Evolutionary conservation across 2,329 filamentous ascomycete species (phyloP), one percentile per base, ranked within the genome.

Genomic region (Macrophomina pseudophaseolina): DNA sequence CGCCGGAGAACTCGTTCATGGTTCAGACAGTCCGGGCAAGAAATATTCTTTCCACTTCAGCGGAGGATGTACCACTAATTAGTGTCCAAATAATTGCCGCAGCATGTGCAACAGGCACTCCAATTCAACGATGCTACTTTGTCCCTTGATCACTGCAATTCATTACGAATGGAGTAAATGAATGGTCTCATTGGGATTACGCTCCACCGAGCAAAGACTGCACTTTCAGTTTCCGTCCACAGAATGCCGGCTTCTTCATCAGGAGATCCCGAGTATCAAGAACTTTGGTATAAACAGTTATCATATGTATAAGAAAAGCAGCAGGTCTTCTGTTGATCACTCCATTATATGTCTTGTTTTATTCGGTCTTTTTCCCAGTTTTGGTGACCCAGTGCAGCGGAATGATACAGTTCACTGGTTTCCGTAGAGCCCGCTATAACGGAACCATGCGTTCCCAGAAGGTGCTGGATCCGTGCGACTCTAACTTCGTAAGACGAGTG

Each of bases 31-130:
- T 3, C 12, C 42, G 23, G 30, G 44, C 44, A 49, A 49, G n/a
- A 49, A 62, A 12, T 62, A 62, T 44, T 35, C 58, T 38, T 62
- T 62, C 18, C 42, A 62, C 32, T 14, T 62, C 6, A 49, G 58
- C 9, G 58, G 58, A 6, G 18, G 44, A 14, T 62, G 58, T 32
- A 62, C 58, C 32, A 38, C 44, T 18, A 62, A 62, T 32, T 62
- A 49, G 30, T 12, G 7, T 38, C 35, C 7, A 12, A 12, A 12
- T 8, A 8, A 38, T 38, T 38, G 35, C 35, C 7, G 11, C 35
- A 38, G 35, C 11, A 38, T 38, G 11, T 38, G 35, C 35, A 38
- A 16, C 42, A 44, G 2, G 42, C 8, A n/a, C 42, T 14, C 42
- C 42, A 14, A 44, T 14, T 44, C 16, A 44, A 23, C 23, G 23